These are phyloP conservation scores for Dactylorhiza incarnata DNA, from an alignment of 106 monocot genomes.

Conservation along the genomic window DNA sequence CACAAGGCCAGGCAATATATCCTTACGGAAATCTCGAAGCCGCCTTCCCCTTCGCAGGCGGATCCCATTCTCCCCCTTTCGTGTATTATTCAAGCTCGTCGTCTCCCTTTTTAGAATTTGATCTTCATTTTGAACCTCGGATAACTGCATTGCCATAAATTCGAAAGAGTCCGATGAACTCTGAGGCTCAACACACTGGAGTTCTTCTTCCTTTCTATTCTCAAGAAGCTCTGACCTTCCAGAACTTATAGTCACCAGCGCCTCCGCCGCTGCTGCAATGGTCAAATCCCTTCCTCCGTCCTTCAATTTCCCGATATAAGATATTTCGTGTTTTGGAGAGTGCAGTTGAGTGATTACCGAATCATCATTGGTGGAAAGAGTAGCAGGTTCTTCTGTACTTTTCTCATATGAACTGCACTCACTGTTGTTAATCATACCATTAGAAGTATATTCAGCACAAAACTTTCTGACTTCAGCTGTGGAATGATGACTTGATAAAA, in stretches of 20 bases:
- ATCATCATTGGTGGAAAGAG: not conserved
- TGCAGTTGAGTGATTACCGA: not conserved
- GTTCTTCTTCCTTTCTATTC: not conserved
- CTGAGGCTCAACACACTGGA: slow-evolving; percentile 10
- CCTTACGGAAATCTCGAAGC: slow-evolving; percentile 64
- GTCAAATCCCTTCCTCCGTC: slow-evolving; percentile 15
- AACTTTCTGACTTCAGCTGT: not conserved
- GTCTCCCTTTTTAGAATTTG: slow-evolving; percentile 7
- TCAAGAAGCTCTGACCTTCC: not conserved
- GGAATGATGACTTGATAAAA: slow-evolving; percentile 30
- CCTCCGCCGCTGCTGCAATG: slow-evolving; percentile 39
- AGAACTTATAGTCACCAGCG: slow-evolving; percentile 27
- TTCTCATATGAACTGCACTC: not conserved
- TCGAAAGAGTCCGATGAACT: slow-evolving; percentile 66
- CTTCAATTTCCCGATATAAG: not conserved
- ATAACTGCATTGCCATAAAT: slow-evolving; percentile 29
- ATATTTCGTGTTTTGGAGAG: not conserved
- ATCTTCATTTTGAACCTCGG: slow-evolving; percentile 28
- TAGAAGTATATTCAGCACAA: not conserved
- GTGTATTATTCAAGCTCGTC: slow-evolving; percentile 10
- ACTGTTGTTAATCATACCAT: not conserved
- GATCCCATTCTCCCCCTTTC: slow-evolving; percentile 10
- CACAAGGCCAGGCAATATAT: slow-evolving; percentile 68
- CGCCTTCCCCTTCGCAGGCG: slow-evolving; percentile 50
- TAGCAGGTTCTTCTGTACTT: not conserved